Evolutionary conservation across 495 filamentous ascomycete genomes (phyloP).

Genomic region (Aspergillus sparsus): DNA sequence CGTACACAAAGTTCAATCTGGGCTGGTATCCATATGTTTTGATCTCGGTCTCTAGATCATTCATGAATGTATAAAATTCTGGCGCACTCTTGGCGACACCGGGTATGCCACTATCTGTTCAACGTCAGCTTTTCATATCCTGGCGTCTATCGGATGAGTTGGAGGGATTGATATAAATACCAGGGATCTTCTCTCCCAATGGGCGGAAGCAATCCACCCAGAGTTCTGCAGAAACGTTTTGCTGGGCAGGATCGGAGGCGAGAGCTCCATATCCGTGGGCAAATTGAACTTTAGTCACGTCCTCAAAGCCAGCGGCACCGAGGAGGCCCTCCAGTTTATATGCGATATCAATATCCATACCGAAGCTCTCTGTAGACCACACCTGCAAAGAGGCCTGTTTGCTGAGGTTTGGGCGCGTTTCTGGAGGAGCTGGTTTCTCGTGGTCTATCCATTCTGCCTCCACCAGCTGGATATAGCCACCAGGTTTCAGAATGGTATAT

Average conservation of each 20-base stretch:
- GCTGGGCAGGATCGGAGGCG: slow-evolving; percentile 1
- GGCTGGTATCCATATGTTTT: slow-evolving; percentile 14
- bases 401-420: not conserved
- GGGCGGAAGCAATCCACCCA: slow-evolving; percentile 14
- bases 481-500: slow-evolving; percentile 4
- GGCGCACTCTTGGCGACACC: slow-evolving; percentile 9
- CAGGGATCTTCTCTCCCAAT: slow-evolving; percentile 12
- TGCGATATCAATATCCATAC: slow-evolving; percentile 14
- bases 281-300: slow-evolving; percentile 8
- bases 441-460: slow-evolving; percentile 15
- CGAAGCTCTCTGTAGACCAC: slow-evolving; percentile 10
- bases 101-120: slow-evolving; percentile 12
- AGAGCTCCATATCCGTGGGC: slow-evolving; percentile 11
- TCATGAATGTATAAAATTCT: slow-evolving; percentile 12
- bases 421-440: not conserved
- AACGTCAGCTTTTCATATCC: not conserved
- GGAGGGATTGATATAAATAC: not conserved
- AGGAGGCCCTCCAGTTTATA: slow-evolving; percentile 12
- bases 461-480: slow-evolving; percentile 14
- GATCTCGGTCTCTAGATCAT: slow-evolving; percentile 7
- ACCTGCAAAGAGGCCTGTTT: slow-evolving; percentile 10
- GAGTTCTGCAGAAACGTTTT: slow-evolving; percentile 5
- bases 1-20: slow-evolving; percentile 10
- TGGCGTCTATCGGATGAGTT: not conserved
- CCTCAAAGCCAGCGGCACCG: slow-evolving; percentile 1